Evolutionary conservation across 2,329 filamentous ascomycete species (phyloP), one percentile per base, ranked within the genome.

Genomic region (Trichoderma afroharzianum): DNA sequence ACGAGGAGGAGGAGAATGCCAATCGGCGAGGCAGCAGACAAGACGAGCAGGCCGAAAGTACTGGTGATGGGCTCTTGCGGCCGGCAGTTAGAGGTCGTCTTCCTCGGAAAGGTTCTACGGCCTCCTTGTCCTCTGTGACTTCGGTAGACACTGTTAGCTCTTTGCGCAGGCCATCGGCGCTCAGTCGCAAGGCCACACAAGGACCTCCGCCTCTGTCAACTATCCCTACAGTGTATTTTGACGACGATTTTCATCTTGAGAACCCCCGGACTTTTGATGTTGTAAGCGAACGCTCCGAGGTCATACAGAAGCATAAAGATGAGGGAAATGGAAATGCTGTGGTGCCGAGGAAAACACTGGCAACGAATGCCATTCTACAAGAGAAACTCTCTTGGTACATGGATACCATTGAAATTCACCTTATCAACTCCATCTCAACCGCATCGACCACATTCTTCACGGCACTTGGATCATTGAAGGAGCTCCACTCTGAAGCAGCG

Each of bases 361-460:
- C 95, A 8, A 98, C 95, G 0, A 99, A 99, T 81, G 96, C 96
- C 0, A 99, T 99, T 72, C 81, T 99, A 43, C 96, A 99, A 80
- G 96, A 99, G 81, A 99, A 99, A 81, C 85, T 99, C 14, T 98
- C 96, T 0, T 99, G 96, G 96, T 99, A 99, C 80, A 97, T 99
- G 94, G 96, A 99, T 80, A 99, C 96, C 0, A 94, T 99, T 26
- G 96, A 99, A 80, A 94, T 99, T 69, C 96, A 99, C 79, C 85
- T 99, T 8, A 98, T 99, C 76, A 94, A 93, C 36, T 97, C 95
- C 0, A 99, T 99, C 74, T 98, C 95, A 3, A 94, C 93, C 0
- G 96, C 96, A 1, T 98, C 96, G 0, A 94, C 94, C 0, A 97
- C 95, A 0, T 99, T 99, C 81, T 99, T 99, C 78, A 95, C 94